Conservation (phyloP, 768 basidiomycete species). For the Termitomyces sp. region DNA sequence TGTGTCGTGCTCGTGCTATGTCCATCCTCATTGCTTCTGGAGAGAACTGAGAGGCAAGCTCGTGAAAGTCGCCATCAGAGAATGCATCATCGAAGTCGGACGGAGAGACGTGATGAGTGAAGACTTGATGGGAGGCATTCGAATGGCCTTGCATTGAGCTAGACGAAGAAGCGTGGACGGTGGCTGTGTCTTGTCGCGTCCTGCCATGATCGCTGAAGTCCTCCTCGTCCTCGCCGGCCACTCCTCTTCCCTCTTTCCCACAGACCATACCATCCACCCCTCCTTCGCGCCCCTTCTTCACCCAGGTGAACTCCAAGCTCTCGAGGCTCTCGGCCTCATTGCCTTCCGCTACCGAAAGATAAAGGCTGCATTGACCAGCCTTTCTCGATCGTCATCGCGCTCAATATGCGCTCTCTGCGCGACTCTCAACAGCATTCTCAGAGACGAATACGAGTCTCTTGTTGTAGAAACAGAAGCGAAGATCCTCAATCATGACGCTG, state of each 20-base stretch:
- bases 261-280: constrained; percentile 52
- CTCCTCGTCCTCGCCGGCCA: constrained; percentile 85
- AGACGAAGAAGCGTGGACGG: neutral
- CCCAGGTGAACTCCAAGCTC: constrained; percentile 81
- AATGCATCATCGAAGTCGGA: constrained; percentile 66
- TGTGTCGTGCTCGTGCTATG: constrained; percentile 46
- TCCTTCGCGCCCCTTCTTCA: constrained; percentile 71
- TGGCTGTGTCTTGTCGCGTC: constrained; percentile 11
- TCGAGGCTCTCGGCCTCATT: constrained; percentile 73
- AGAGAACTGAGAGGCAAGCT: constrained; percentile 46
- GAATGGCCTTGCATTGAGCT: constrained; percentile 10
- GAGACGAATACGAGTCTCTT: constrained; percentile 73
- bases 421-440: constrained; percentile 66
- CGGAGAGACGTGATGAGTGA: constrained; percentile 20
- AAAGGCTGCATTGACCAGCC: constrained; percentile 43
- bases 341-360: constrained; percentile 73
- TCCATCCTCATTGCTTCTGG: constrained; percentile 58
- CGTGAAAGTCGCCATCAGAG: constrained; percentile 48
- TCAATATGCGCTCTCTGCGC: constrained; percentile 79
- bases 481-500: constrained; percentile 67
- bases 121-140: neutral
- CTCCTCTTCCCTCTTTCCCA: constrained; percentile 74
- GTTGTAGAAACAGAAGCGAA: constrained; percentile 79
- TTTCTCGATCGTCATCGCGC: constrained; percentile 58
- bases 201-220: constrained; percentile 75